phyloP scores from a whole-genome alignment of 1,139 yeast genomes.

The Taphrina sp. region DNA sequence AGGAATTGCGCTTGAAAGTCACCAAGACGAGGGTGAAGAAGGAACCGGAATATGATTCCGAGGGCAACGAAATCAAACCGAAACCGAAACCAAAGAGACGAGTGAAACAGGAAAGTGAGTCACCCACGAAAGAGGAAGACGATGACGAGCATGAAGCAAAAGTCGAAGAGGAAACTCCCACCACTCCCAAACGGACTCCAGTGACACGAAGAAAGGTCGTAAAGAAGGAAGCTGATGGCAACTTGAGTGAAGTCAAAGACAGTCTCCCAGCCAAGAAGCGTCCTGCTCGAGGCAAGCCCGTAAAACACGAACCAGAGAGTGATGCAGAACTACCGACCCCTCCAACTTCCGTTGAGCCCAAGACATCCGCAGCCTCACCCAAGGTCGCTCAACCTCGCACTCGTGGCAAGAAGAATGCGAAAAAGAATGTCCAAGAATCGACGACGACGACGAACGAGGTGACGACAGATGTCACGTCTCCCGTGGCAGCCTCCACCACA shows the following conservation, averaged over 20 bases:
- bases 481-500: background rate
- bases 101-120: slow-evolving; percentile 19
- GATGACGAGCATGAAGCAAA: slow-evolving; percentile 2
- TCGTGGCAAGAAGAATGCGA: slow-evolving; percentile 1
- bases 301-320: background rate
- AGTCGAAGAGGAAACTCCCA: background rate
- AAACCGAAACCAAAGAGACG: slow-evolving; percentile 17
- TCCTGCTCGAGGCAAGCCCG: background rate
- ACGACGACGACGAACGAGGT: background rate
- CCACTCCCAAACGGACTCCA: background rate
- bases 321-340: background rate
- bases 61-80: slow-evolving; percentile 25
- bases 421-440: background rate
- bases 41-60: slow-evolving; percentile 28
- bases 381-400: background rate
- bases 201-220: background rate
- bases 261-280: background rate
- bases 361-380: background rate
- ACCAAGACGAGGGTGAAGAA: slow-evolving; percentile 30
- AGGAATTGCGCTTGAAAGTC: slow-evolving; percentile 18
- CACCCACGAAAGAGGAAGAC: background rate
- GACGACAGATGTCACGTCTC: background rate
- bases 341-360: background rate
- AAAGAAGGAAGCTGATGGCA: background rate
- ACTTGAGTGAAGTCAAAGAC: background rate